Base-by-base conservation (phyloP, 2,329 filamentous ascomycete species). In the Pyricularia sp. region DNA sequence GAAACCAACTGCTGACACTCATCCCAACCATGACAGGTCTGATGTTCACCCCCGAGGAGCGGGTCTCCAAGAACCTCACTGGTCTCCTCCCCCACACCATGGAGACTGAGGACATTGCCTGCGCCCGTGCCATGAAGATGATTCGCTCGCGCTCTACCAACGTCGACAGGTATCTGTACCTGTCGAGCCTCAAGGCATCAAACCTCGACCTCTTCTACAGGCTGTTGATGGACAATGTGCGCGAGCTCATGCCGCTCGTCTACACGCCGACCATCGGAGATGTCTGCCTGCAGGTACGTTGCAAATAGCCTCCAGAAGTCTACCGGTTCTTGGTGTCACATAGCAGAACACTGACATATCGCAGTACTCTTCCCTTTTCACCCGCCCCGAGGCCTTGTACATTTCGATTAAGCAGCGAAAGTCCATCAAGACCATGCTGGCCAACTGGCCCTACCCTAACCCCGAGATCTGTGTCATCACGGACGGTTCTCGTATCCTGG, bases 391-490 rank as follows among this genome's bases (percentile, higher is more conserved):
- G 84, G 93, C 91, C 72, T 87, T 98, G 80, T 99, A 98, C 83
- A 92, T 99, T 72, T 97, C 94, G 71, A 97, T 92, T 81, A 92
- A 93, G 81, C 94, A 99, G 83, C 90, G 92, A 72, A 95, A 94
- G 77, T 93, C 94, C 71, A 92, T 98, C 72, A 88, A 89, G 75
- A 90, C 91, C 64, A 94, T 98, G 78, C 89, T 98, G 73, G 85
- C 89, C 77, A 98, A 98, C 81, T 99, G 95, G 95, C 93, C 93
- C 31, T 90, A 95, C 79, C 81, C 86, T 72, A 88, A 93, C 72
- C 94, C 97, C 36, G 93, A 97, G 79, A 99, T 99, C 77, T 97
- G 93, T 76, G 94, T 97, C 78, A 90, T 99, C 74, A 98, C 95
- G 20, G 95, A 99, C 78, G 95, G 95, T 71, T 97, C 94, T 66